A percentile compares a stretch with the other conserved stretches of the same genome.
Evolutionary conservation across 2,329 filamentous ascomycete genomes (phyloP).

Genomic region (Fusarium torulosum): DNA sequence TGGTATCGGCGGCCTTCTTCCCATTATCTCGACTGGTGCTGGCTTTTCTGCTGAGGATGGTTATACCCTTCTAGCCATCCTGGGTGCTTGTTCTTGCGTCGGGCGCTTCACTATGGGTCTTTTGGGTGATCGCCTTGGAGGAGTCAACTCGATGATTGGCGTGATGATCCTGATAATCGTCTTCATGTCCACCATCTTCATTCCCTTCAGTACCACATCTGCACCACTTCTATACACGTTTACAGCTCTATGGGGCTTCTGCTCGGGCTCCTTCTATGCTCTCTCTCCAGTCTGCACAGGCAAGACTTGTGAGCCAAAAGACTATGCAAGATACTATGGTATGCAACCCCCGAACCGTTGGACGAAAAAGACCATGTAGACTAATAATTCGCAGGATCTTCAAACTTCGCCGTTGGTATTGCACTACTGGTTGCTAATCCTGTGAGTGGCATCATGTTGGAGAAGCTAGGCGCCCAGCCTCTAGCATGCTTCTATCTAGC

Average conservation of each 20-base stretch:
- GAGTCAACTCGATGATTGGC: conserved; percentile 54
- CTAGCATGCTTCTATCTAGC: conserved; percentile 60
- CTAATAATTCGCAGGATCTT: conserved; percentile 54
- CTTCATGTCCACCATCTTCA: conserved; percentile 56
- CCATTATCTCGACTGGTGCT: conserved; percentile 55
- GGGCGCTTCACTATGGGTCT: conserved; percentile 58
- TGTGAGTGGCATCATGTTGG: conserved; percentile 58
- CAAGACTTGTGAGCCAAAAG: conserved; percentile 57
- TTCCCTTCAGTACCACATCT: conserved; percentile 56
- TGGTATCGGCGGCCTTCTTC: conserved; percentile 58
- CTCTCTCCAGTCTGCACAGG: conserved; percentile 58
- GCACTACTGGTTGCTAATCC: conserved; percentile 59
- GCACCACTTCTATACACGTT: conserved; percentile 57
- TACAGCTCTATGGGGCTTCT: conserved; percentile 60
- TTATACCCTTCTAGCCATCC: conserved; percentile 57
- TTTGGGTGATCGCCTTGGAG: conserved; percentile 56
- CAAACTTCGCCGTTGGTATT: conserved; percentile 59
- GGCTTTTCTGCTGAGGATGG: conserved; percentile 52
- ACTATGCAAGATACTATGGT: conserved; percentile 58
- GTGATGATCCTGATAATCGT: conserved; percentile 50
- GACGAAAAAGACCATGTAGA: conserved; percentile 25
- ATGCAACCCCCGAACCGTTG: neutral
- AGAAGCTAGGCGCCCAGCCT: conserved; percentile 56
- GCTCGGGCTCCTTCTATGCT: conserved; percentile 59
- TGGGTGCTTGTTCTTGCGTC: conserved; percentile 57